These are phyloP conservation scores for Barnettozyma sucrosica DNA, from an alignment of 805 yeast genomes.

Conservation along the genomic window DNA sequence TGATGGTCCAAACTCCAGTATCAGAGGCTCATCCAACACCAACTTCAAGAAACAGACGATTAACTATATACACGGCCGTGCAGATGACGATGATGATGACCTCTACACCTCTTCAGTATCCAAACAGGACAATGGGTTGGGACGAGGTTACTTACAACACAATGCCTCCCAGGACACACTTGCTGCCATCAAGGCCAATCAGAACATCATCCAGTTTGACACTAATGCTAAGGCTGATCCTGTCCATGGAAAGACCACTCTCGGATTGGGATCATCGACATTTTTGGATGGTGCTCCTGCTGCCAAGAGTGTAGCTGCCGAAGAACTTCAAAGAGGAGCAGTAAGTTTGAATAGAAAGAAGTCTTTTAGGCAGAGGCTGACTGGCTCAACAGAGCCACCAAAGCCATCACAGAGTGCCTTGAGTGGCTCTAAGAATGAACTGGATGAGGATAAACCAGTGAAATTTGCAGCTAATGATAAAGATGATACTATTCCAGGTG, in stretches of 20 bases:
- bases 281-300: constrained; percentile 97
- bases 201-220: constrained; percentile 61
- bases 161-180: constrained; percentile 20
- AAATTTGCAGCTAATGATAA: constrained; percentile 26
- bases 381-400: constrained; percentile 8
- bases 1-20: constrained; percentile 88
- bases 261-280: constrained; percentile 89
- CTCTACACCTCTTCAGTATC: constrained; percentile 22
- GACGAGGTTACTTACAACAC: constrained; percentile 9
- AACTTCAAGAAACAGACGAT: constrained; percentile 55
- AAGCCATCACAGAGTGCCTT: neutral
- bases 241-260: constrained; percentile 79
- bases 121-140: neutral
- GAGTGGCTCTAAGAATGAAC: constrained; percentile 21
- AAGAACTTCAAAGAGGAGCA: constrained; percentile 29
- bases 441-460: constrained; percentile 29
- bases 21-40: constrained; percentile 62
- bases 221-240: constrained; percentile 60
- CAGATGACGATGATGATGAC: constrained; percentile 47
- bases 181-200: constrained; percentile 44
- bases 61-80: constrained; percentile 73
- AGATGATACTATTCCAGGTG: constrained; percentile 20
- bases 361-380: constrained; percentile 68
- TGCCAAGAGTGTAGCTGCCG: constrained; percentile 37
- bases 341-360: constrained; percentile 66